A percentile compares a stretch with the other conserved stretches of the same genome.
phyloP scores from a whole-genome alignment of 2,329 filamentous ascomycete species.

The Fusarium begoniae region DNA sequence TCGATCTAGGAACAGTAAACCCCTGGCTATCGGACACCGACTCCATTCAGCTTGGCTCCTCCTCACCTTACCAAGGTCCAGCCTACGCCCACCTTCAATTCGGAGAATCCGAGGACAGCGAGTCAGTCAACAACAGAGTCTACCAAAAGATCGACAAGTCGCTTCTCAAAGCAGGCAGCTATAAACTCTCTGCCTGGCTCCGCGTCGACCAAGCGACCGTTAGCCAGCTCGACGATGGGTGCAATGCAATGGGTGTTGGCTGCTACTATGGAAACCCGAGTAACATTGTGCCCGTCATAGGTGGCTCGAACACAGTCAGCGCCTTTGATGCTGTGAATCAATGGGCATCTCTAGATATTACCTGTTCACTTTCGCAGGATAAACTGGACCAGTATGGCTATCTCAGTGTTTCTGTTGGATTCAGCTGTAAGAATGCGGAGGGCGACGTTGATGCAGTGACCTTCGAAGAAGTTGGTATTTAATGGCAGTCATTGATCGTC shows the following conservation, averaged over 20 bases:
- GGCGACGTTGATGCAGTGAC: background rate
- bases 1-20: background rate
- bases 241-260: background rate
- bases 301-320: no score
- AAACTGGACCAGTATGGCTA: background rate
- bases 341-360: background rate
- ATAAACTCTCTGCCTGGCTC: accelerated
- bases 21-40: background rate
- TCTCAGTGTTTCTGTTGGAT: background rate
- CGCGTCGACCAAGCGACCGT: background rate
- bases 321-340: accelerated
- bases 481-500: accelerated
- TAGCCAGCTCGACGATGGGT: accelerated
- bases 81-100: background rate
- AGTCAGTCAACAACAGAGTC: background rate
- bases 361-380: background rate
- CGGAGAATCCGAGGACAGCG: accelerated
- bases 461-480: background rate
- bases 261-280: background rate
- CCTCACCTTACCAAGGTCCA: background rate
- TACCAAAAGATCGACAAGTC: background rate
- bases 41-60: background rate
- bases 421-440: background rate
- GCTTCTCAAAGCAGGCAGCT: background rate
- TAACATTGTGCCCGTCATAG: background rate